Evolutionary conservation across 1,139 yeast species (phyloP), one percentile per base, ranked within the genome.

Genomic region (Lodderomyces margitis): DNA sequence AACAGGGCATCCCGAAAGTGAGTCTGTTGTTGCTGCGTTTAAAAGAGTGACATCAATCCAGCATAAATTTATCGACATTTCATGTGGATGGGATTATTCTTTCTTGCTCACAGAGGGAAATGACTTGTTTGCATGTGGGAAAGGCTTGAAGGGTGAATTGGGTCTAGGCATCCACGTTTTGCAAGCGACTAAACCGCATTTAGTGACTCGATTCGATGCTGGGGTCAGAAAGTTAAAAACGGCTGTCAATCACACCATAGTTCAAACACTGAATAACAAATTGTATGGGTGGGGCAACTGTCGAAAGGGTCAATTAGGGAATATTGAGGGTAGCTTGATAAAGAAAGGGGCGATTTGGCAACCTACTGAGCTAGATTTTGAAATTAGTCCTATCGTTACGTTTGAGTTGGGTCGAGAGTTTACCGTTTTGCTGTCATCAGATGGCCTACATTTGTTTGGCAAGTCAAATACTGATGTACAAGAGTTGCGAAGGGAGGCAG

Each of bases 221-320:
- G 7, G 21, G 17, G 27, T 35, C 21, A 10, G 28, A 33, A 56
- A 54, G 11, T 49, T 83, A 1, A 53, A 64, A 35, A 64, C 82
- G 0, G 80, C 88, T 0, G 57, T 87, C 41, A 71, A 76, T 38
- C 88, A 83, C 47, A 73, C 79, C 0, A 68, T 85, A 0, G 58
- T 82, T 0, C 59, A 67, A 27, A 55, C 71, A 1, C 54, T 70
- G 1, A 55, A 52, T 1, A 61, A 70, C 38, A 53, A 59, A 3
- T 58, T 84, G 1, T 77, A 70, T 52, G 96, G 95, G 0, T 89
- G 96, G 94, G 98, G 98, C 0, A 78, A 77, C 38, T 78, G 86
- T 38, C 75, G 89, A 34, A 84, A 82, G 55, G 89, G 92, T 5
- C 96, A 89, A 57, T 58, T 89, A 17, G 72, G 76, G 58, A 34